These are phyloP conservation scores for Rhizopus stolonifer DNA, from an alignment of 371 early-diverging fungal genomes.

Conservation along the genomic window DNA sequence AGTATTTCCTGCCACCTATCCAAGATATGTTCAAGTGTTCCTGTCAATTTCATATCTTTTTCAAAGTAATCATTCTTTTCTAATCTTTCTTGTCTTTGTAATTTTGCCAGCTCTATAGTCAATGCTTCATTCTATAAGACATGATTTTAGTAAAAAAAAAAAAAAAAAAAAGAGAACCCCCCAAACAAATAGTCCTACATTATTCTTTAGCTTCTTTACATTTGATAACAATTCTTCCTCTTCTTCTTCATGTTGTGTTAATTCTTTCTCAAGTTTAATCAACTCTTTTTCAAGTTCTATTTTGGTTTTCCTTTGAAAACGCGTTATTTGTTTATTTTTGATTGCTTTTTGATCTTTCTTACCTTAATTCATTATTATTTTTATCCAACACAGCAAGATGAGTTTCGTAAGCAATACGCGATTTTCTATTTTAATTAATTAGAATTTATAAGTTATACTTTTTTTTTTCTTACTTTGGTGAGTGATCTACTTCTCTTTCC, in stretches of 20 bases:
- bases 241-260: slow-evolving; percentile 3
- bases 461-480: background rate
- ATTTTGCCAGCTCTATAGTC: no score
- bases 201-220: no score
- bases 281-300: background rate
- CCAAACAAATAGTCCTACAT: no score
- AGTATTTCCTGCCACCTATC: background rate
- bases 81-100: no score
- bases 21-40: background rate
- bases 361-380: slow-evolving; percentile 16
- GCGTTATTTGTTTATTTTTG: background rate
- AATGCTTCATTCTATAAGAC: no score
- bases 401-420: slow-evolving; percentile 8
- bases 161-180: no score
- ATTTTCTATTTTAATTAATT: slow-evolving; percentile 20
- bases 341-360: background rate
- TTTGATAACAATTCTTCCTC: background rate
- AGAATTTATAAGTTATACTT: slow-evolving; percentile 9
- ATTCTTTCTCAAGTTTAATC: background rate
- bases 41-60: background rate
- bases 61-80: background rate
- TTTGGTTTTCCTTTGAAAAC: no score
- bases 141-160: no score
- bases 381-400: slow-evolving; percentile 11
- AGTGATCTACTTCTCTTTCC: slow-evolving; percentile 19